These are phyloP conservation scores for Elsinoe batatas DNA, from an alignment of 2,329 filamentous ascomycete genomes.

Conservation along the genomic window DNA sequence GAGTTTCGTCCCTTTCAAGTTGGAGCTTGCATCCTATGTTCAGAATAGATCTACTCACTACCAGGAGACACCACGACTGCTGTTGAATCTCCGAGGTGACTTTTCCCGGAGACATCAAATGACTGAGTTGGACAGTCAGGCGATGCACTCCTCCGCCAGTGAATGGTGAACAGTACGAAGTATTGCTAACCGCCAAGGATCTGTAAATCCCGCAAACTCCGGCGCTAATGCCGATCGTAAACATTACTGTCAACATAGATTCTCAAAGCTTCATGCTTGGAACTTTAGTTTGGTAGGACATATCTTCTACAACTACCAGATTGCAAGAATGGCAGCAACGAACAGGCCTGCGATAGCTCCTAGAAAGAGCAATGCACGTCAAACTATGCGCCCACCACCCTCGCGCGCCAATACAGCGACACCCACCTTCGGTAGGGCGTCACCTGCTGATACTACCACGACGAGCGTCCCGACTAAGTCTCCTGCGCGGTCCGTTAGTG, in stretches of 20 bases:
- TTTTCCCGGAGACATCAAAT: no score
- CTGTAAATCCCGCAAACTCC: slow-evolving; percentile 1
- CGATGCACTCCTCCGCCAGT: no score
- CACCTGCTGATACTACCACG: slow-evolving; percentile 60
- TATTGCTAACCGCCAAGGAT: not conserved
- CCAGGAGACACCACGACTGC: no score
- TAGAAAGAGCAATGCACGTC: slow-evolving; percentile 42
- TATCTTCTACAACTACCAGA: not conserved
- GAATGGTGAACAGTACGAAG: no score
- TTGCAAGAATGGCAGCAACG: slow-evolving; percentile 42
- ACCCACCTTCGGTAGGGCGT: slow-evolving; percentile 43
- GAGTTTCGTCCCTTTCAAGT: no score
- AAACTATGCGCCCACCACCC: slow-evolving; percentile 45
- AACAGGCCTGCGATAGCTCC: slow-evolving; percentile 42
- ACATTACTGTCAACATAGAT: slow-evolving; percentile 5
- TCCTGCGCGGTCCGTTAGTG: slow-evolving; percentile 36
- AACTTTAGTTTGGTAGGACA: not conserved
- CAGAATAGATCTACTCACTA: no score
- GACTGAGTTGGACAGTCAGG: no score
- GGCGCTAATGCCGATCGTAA: slow-evolving; percentile 9
- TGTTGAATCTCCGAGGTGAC: no score
- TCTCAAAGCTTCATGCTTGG: slow-evolving; percentile 5
- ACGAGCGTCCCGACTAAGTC: slow-evolving; percentile 33
- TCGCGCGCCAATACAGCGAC: slow-evolving; percentile 41
- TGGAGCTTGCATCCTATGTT: no score